A percentile compares a stretch with the other conserved stretches of the same genome.
Evolutionary conservation across 2,329 filamentous ascomycete species (phyloP).

Genomic region (Colletotrichum sojae): DNA sequence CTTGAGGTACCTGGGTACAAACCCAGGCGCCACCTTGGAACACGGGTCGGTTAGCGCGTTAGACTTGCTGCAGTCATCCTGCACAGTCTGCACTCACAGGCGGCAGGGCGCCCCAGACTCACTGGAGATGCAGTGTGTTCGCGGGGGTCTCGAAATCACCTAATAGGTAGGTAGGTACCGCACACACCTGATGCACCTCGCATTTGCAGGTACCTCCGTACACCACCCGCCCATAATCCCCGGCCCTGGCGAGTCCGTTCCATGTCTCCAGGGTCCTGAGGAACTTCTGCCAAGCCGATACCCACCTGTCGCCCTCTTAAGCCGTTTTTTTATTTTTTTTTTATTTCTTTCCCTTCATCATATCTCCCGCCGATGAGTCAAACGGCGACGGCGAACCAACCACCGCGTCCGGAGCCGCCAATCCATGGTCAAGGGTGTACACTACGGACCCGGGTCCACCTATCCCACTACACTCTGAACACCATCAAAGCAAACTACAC

Average conservation of each 20-base stretch:
- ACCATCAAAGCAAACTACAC: background rate
- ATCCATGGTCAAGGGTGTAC: background rate
- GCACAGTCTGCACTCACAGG: slow-evolving; percentile 34
- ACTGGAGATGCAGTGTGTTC: too few species aligned
- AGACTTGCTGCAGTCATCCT: slow-evolving; percentile 32
- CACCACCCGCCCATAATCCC: background rate
- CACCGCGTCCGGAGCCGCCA: slow-evolving; percentile 9
- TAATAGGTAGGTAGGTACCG: too few species aligned
- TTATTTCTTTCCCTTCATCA: slow-evolving; percentile 1
- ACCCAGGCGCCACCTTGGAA: background rate
- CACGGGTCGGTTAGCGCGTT: slow-evolving; percentile 12
- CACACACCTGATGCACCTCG: background rate
- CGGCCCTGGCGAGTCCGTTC: background rate
- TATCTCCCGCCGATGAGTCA: slow-evolving; percentile 32
- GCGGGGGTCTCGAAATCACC: background rate
- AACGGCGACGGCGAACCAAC: slow-evolving; percentile 30
- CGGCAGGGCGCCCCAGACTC: slow-evolving; percentile 2
- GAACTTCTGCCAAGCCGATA: slow-evolving; percentile 39
- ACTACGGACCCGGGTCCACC: background rate
- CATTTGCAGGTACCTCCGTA: background rate
- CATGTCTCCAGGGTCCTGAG: slow-evolving; percentile 31
- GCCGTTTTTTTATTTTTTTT: background rate
- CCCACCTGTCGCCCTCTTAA: slow-evolving; percentile 30
- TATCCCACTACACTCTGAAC: slow-evolving; percentile 6
- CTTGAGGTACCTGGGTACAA: too few species aligned